Conservation (phyloP, 192 early-diverging fungal species). For the Coemansia sp. region DNA sequence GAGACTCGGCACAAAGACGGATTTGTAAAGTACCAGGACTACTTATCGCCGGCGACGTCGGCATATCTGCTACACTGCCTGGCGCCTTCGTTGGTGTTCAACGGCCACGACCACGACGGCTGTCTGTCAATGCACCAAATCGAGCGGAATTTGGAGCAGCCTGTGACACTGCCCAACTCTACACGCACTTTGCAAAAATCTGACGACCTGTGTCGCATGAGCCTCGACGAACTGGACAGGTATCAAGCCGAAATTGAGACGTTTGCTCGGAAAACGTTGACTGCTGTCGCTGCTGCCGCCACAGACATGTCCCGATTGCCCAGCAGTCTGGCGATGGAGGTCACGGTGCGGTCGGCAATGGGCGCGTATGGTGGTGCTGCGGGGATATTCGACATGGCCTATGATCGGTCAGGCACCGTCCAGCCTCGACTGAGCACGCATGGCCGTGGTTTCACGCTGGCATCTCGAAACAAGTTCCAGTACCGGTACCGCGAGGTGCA, state of each 20-base stretch:
- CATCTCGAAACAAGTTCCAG: slow-evolving; percentile 8
- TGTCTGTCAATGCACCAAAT: slow-evolving; percentile 51
- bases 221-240: slow-evolving; percentile 21
- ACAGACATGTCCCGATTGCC: not conserved
- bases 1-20: slow-evolving; percentile 35
- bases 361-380: slow-evolving; percentile 57
- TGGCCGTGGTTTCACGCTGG: slow-evolving; percentile 6
- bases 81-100: slow-evolving; percentile 55
- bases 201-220: slow-evolving; percentile 24
- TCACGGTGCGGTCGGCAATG: slow-evolving; percentile 63
- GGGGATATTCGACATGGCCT: slow-evolving; percentile 57
- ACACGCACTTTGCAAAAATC: slow-evolving; percentile 1
- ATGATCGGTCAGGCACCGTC: not conserved
- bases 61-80: slow-evolving; percentile 56
- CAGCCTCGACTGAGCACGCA: not conserved
- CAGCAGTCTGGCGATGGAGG: slow-evolving; percentile 33
- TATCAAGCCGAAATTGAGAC: slow-evolving; percentile 17
- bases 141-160: not conserved
- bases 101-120: slow-evolving; percentile 64
- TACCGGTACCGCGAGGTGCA: slow-evolving; percentile 53
- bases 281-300: not conserved
- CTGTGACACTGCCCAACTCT: slow-evolving; percentile 7
- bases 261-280: slow-evolving; percentile 18
- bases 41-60: slow-evolving; percentile 55
- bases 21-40: slow-evolving; percentile 57